Conservation (phyloP, 441 rosid species). For the Erodium chrysanthum region DNA sequence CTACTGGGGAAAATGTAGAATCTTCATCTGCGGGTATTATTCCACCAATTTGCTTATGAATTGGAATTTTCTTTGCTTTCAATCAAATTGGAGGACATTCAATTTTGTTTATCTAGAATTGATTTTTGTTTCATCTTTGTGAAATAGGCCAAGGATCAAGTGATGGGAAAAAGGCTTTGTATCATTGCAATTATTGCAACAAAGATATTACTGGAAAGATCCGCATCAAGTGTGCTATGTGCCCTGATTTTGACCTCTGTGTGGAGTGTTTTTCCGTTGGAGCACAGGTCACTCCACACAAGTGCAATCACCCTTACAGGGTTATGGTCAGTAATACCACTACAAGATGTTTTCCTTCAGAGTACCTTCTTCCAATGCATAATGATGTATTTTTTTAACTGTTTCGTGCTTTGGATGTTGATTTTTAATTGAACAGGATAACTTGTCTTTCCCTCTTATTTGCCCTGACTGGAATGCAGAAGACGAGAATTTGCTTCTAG, state of each 20-base stretch:
- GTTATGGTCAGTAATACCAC: constrained; percentile 57
- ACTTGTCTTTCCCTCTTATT: constrained; percentile 72
- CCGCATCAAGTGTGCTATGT: constrained; percentile 78
- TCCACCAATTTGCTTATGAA: constrained; percentile 13
- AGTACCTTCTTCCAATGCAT: neutral
- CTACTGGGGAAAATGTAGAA: neutral
- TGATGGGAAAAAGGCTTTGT: constrained; percentile 67
- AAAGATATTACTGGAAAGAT: constrained; percentile 82
- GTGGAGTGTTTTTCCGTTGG: too few relatives aligned
- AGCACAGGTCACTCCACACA: too few relatives aligned
- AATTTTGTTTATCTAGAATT: neutral
- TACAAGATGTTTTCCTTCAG: neutral
- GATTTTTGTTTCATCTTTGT: neutral
- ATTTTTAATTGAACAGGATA: constrained; percentile 42
- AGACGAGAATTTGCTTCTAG: constrained; percentile 86
- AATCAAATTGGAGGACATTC: constrained; percentile 16
- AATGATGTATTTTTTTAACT: neutral
- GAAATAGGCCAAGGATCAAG: constrained; percentile 54
- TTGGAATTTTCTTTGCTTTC: too few relatives aligned
- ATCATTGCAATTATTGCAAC: constrained; percentile 93
- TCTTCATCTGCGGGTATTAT: neutral
- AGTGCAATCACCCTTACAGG: constrained; percentile 37
- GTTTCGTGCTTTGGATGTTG: neutral
- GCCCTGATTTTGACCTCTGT: constrained; percentile 58
- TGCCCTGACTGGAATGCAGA: constrained; percentile 92